Evolutionary conservation across 2,329 filamentous ascomycete species (phyloP), one percentile per base, ranked within the genome.

Genomic region (Kalmusia sp.): DNA sequence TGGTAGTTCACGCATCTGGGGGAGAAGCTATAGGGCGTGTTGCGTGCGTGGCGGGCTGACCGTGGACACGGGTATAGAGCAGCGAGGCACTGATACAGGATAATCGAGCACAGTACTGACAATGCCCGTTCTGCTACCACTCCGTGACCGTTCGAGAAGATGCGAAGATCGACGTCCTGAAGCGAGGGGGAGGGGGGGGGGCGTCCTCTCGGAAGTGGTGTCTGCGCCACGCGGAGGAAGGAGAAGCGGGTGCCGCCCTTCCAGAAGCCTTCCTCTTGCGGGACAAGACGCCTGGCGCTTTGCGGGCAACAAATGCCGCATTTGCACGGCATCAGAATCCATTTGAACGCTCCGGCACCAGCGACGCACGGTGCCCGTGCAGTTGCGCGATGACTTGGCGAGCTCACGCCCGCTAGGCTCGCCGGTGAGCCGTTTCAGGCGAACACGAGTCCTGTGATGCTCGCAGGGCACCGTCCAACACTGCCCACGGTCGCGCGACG

Each of bases 1-100:
- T 37, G 6, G 27, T 28, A 28, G 33, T 64, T 71, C 82, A 37
- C 41, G 19, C 41, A n/a, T 15, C 6, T n/a, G 22, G 22, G 22
- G 44, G 44, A 14, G 25, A 22, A 28, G 31, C 19, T 37, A 27
- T n/a, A 22, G 22, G 41, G 28, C 14, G 34, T 9, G 19, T 19
- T 9, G 34, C 9, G 14, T 17, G 12, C 25, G 24, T 24, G 19
- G 35, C 19, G 19, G 14, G 35, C 19, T 38, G 19, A 9, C 12
- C 35, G 17, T 14, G 35, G n/a, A n/a, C n/a, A n/a, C n/a, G n/a
- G n/a, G n/a, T n/a, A n/a, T n/a, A n/a, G n/a, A n/a, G n/a, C n/a
- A n/a, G n/a, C n/a, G n/a, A n/a, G n/a, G n/a, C n/a, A n/a, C n/a
- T n/a, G n/a, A n/a, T n/a, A n/a, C n/a, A n/a, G n/a, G n/a, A n/a